Conservation (phyloP, 768 basidiomycete genomes). For the Mycena amicta region DNA sequence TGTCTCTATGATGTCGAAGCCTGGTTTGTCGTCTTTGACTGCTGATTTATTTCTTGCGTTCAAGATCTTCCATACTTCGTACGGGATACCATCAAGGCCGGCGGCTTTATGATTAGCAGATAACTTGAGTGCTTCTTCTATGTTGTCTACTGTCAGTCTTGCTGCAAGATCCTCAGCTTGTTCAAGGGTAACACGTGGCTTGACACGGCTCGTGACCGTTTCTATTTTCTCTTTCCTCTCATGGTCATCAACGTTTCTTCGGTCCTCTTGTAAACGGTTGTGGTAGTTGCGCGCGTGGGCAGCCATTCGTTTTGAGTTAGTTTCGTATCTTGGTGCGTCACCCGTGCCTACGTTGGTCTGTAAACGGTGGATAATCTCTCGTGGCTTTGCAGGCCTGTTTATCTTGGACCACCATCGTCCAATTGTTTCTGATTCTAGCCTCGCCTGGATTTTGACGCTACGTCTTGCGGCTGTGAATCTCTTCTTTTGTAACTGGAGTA, state of each 20-base stretch:
- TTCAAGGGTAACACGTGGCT: neutral
- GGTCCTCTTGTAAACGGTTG: too few relatives aligned
- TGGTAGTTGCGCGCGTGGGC: constrained; percentile 1
- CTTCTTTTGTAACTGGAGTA: neutral
- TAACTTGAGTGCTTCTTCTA: neutral
- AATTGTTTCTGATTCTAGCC: too few relatives aligned
- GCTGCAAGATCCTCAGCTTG: neutral
- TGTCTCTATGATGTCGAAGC: constrained; percentile 1
- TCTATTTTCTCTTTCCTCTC: neutral
- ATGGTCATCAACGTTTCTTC: neutral
- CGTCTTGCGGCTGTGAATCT: neutral
- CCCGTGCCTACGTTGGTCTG: neutral
- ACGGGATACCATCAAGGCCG: constrained; percentile 13
- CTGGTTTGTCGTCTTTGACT: neutral
- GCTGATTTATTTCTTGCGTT: neutral
- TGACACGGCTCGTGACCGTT: neutral
- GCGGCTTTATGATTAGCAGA: constrained; percentile 1
- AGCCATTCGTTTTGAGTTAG: constrained; percentile 5
- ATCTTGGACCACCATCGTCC: too few relatives aligned
- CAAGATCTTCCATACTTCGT: constrained; percentile 14
- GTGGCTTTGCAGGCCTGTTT: too few relatives aligned
- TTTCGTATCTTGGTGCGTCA: neutral
- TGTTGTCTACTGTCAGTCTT: neutral
- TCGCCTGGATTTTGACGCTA: neutral
- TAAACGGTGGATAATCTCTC: too few relatives aligned